Percentiles rank a stretch among this genome's conserved stretches.
phyloP scores from a whole-genome alignment of 257 asterid species.

The Solanum ossicruentum region DNA sequence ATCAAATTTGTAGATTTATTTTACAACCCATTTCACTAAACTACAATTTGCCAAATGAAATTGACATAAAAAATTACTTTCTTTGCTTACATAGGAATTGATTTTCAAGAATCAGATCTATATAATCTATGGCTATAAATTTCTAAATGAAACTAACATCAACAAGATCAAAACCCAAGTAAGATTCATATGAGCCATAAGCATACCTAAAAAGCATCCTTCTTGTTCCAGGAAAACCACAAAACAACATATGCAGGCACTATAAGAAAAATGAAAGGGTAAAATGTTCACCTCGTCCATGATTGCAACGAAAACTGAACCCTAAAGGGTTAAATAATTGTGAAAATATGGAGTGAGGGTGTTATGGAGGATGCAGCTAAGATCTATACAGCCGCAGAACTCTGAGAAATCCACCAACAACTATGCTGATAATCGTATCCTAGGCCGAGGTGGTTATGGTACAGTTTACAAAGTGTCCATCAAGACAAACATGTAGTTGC shows the following conservation, averaged over 20 bases:
- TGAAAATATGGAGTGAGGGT: no score
- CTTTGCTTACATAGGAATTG: background rate
- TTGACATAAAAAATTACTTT: background rate
- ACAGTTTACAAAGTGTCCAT: no score
- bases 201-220: conserved; percentile 70
- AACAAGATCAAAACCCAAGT: background rate
- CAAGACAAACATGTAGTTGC: no score
- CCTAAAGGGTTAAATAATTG: no score
- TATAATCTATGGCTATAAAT: background rate
- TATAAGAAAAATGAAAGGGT: background rate
- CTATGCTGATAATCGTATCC: no score
- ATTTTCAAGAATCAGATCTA: background rate
- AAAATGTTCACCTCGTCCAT: no score
- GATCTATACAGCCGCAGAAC: no score
- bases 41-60: background rate
- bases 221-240: conserved; percentile 92
- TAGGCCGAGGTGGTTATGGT: no score
- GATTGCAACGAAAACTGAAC: no score
- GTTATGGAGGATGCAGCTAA: no score
- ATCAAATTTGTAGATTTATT: background rate
- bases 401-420: no score
- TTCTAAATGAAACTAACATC: background rate
- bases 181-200: background rate
- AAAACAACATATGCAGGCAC: conserved; percentile 92
- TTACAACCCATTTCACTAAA: background rate